Conservation (phyloP, 805 yeast genomes). For the Vanderwaltozyma verrucispora region DNA sequence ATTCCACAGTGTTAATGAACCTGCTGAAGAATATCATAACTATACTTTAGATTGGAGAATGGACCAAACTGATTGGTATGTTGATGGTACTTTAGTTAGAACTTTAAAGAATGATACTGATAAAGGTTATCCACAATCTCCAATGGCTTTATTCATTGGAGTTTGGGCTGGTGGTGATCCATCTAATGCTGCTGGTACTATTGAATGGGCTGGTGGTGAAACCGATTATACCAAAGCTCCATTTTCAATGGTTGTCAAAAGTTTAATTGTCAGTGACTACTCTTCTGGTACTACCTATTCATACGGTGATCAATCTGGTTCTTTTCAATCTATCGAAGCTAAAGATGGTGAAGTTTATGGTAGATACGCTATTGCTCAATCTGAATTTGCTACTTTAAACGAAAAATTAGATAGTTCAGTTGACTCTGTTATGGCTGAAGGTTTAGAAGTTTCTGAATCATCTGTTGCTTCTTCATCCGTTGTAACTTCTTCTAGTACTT, state of each 20-base stretch:
- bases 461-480: slow-evolving; percentile 7
- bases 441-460: not conserved
- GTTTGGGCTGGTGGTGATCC: slow-evolving; percentile 82
- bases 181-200: slow-evolving; percentile 52
- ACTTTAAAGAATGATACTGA: slow-evolving; percentile 42
- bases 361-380: slow-evolving; percentile 37
- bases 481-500: slow-evolving; percentile 6
- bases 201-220: slow-evolving; percentile 74
- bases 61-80: slow-evolving; percentile 52
- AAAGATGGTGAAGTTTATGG: slow-evolving; percentile 53
- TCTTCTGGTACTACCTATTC: slow-evolving; percentile 51
- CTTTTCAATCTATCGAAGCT: slow-evolving; percentile 50
- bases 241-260: slow-evolving; percentile 53
- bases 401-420: too few species aligned
- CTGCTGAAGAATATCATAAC: slow-evolving; percentile 54
- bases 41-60: slow-evolving; percentile 81
- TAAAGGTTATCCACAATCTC: slow-evolving; percentile 84
- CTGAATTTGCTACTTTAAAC: slow-evolving; percentile 30
- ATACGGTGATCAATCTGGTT: slow-evolving; percentile 46
- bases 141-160: slow-evolving; percentile 64
- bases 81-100: slow-evolving; percentile 65
- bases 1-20: slow-evolving; percentile 46
- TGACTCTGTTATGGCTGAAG: slow-evolving; percentile 9
- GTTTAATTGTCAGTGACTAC: slow-evolving; percentile 55
- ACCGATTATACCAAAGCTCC: slow-evolving; percentile 60